Base-by-base conservation (phyloP, 345 rosid genomes). In the Lepidium aucheri region DNA sequence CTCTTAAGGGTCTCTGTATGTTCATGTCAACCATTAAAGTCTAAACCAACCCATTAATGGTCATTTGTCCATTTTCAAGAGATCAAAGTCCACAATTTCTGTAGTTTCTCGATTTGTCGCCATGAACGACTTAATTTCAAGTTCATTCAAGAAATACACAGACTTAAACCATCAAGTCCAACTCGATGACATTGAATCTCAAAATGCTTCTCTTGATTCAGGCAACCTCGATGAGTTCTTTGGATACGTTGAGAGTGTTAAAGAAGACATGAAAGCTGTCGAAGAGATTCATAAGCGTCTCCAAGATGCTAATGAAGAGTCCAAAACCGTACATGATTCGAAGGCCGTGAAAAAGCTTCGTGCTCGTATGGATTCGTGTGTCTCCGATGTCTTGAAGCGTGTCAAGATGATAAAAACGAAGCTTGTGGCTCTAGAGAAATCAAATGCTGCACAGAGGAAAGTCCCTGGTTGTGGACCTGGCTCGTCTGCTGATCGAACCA, bases 381-480 rank as follows among this genome's bases (percentile, higher is more conserved):
- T 84, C 4, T 58, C 69, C 4, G 81, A 82, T 2, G 97, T 89
- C 69, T 75, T 90, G 73, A 86, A 79, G 69, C 86, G 79, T 52
- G 90, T 82, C 35, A 90, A 86, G 81, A 51, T 79, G 53, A 76
- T 90, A 47, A 87, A 83, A 68, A 73, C 77, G 5, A 83, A 89
- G 77, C 90, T 90, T 1, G 90, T 85, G 69, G 97, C 88, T 3
- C 66, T 87, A 26, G 97, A 90, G 76, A 74, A 85, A 39, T 84
- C 97, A 17, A 90, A 90, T 78, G 90, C 84, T 60, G 82, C 88
- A n/a, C 78, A 83, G 34, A 69, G 97, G 58, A 84, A 76, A 60
- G 67, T 78, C 39, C 74, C 88, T 24, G 91, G 95, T 5, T 87
- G 97, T 60, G 97, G 91, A n/a, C 91, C 95, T 59, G 95, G 97